Conservation (phyloP, 495 filamentous ascomycete species). For the Eremomyces bilateralis region DNA sequence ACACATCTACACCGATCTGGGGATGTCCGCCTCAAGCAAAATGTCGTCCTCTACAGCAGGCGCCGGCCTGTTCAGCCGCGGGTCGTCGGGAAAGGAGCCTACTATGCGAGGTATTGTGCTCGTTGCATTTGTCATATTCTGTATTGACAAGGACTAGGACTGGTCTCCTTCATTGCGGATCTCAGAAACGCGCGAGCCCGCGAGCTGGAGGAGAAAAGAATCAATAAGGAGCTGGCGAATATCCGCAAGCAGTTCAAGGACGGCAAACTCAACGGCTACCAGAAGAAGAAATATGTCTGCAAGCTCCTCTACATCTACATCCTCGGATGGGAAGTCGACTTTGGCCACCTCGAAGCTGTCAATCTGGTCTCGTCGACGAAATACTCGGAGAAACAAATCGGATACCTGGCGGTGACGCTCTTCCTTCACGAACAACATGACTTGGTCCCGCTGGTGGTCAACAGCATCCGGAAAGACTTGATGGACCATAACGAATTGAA, state of each 20-base stretch:
- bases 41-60: neutral
- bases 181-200: conserved; percentile 83
- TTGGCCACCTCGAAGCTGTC: conserved; percentile 94
- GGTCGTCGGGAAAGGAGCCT: conserved; percentile 32
- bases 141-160: conserved; percentile 25
- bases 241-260: conserved; percentile 83
- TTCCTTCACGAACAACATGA: conserved; percentile 97
- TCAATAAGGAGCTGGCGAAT: conserved; percentile 98
- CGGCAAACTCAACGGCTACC: conserved; percentile 78
- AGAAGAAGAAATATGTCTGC: conserved; percentile 99
- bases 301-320: conserved; percentile 99
- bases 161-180: conserved; percentile 98
- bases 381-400: conserved; percentile 99
- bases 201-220: conserved; percentile 94
- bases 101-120: conserved; percentile 34
- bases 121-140: conserved; percentile 1
- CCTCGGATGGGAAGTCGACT: conserved; percentile 96
- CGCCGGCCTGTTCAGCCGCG: conserved; percentile 20
- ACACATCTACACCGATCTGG: neutral
- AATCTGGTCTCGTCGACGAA: conserved; percentile 91
- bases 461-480: conserved; percentile 94
- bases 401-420: conserved; percentile 90
- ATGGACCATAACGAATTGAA: conserved; percentile 89
- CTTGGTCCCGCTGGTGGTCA: conserved; percentile 84
- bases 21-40: neutral